These are phyloP conservation scores for Penicillium sp. DNA, from an alignment of 2,329 filamentous ascomycete species.

Conservation along the genomic window DNA sequence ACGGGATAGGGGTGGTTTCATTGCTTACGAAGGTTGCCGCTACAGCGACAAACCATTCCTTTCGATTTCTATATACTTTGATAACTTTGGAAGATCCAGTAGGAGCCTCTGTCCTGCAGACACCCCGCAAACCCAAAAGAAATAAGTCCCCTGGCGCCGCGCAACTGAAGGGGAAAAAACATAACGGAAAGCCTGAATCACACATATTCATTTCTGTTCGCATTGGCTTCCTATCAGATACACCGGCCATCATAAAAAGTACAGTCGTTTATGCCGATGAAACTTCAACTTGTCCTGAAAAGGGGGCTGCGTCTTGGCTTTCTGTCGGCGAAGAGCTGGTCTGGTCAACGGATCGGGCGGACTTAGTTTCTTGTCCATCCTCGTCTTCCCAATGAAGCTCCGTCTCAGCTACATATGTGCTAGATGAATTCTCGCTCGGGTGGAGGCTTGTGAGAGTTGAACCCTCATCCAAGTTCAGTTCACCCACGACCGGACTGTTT, in stretches of 20 bases:
- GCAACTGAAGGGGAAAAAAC: background rate
- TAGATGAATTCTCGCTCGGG: slow-evolving; percentile 9
- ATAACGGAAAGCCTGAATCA: background rate
- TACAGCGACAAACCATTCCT: background rate
- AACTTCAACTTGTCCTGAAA: background rate
- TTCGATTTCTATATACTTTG: background rate
- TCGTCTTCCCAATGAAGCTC: slow-evolving; percentile 1
- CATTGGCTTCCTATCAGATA: background rate
- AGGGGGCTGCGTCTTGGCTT: background rate
- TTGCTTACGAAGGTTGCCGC: background rate
- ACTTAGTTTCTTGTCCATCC: slow-evolving; percentile 1
- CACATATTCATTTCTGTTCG: background rate
- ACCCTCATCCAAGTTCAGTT: slow-evolving; percentile 15
- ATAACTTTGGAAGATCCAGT: background rate
- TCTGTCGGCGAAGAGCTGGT: background rate
- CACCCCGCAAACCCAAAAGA: background rate
- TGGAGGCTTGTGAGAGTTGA: background rate
- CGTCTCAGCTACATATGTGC: background rate
- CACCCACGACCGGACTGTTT: slow-evolving; percentile 34
- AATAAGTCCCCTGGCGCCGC: background rate
- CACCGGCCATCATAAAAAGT: background rate
- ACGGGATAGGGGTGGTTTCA: background rate
- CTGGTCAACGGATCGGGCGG: slow-evolving; percentile 2
- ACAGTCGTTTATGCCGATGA: background rate
- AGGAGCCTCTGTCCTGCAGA: background rate